phyloP scores from a whole-genome alignment of 1,284 basidiomycete genomes.

The Erythrobasidium hasegawianum region DNA sequence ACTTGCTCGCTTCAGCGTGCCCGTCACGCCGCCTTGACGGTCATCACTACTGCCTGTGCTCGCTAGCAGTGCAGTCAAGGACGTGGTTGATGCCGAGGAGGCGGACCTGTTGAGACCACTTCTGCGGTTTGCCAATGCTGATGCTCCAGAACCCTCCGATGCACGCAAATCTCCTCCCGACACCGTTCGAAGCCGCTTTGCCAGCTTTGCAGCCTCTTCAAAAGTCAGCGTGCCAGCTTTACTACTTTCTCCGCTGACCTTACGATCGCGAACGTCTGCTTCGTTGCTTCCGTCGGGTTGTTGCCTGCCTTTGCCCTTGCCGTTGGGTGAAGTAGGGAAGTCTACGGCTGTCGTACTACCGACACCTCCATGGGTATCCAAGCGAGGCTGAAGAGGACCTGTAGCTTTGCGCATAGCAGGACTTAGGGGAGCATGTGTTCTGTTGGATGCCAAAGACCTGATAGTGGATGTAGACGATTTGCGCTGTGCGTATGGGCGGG shows the following conservation, averaged over 20 bases:
- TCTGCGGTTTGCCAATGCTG: not conserved
- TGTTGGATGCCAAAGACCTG: conserved; percentile 18
- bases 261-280: not conserved
- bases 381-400: conserved; percentile 18
- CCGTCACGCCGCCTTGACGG: conserved; percentile 4
- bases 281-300: not conserved
- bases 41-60: conserved; percentile 8
- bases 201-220: conserved; percentile 26
- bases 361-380: conserved; percentile 4
- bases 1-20: conserved; percentile 29
- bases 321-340: not conserved
- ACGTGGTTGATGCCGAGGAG: conserved; percentile 13
- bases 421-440: conserved; percentile 18
- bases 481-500: conserved; percentile 7
- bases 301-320: conserved; percentile 2
- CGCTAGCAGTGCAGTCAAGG: conserved; percentile 7
- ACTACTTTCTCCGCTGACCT: not conserved
- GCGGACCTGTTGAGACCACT: conserved; percentile 10
- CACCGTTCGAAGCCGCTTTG: conserved; percentile 28
- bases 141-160: not conserved
- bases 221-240: conserved; percentile 21
- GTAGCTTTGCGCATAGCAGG: conserved; percentile 11
- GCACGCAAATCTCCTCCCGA: conserved; percentile 20
- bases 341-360: not conserved
- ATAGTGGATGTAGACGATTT: conserved; percentile 32